Evolutionary conservation across 1,284 basidiomycete species (phyloP).

Genomic region (Dichomitus squalens): DNA sequence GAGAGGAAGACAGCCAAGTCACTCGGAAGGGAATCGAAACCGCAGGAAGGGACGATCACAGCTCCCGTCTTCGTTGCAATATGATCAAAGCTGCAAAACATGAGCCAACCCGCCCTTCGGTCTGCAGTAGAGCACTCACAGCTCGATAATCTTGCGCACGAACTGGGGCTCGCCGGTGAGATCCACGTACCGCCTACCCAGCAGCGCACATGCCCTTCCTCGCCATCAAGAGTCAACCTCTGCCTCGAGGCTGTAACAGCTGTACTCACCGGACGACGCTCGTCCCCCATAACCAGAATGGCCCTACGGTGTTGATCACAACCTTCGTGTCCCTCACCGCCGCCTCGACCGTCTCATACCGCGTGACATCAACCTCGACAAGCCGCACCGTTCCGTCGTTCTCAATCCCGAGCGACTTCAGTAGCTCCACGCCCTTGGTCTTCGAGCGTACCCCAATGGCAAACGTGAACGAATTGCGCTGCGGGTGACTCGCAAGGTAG

Average conservation of each 20-base stretch:
- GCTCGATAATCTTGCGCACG: slow-evolving; percentile 52
- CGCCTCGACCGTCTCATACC: slow-evolving; percentile 48
- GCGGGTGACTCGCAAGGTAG: slow-evolving; percentile 62
- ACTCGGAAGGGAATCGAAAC: slow-evolving; percentile 74
- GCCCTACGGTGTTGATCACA: slow-evolving; percentile 70
- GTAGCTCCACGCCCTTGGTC: slow-evolving; percentile 52
- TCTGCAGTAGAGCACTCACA: slow-evolving; percentile 40
- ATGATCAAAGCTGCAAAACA: slow-evolving; percentile 57
- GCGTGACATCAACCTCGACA: slow-evolving; percentile 56
- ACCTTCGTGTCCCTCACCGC: slow-evolving; percentile 59
- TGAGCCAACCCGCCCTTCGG: too few species aligned
- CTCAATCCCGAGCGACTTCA: slow-evolving; percentile 42
- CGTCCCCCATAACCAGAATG: slow-evolving; percentile 65
- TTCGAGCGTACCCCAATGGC: slow-evolving; percentile 63
- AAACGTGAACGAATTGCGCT: slow-evolving; percentile 61
- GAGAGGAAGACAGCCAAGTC: slow-evolving; percentile 65
- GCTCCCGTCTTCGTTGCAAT: slow-evolving; percentile 65
- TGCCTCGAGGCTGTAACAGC: neutral
- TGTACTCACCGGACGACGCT: slow-evolving; percentile 57
- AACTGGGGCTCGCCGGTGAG: slow-evolving; percentile 59
- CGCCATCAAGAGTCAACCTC: neutral
- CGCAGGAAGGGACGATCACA: slow-evolving; percentile 71
- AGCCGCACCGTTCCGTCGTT: slow-evolving; percentile 38
- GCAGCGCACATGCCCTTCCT: slow-evolving; percentile 51
- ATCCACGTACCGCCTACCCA: slow-evolving; percentile 68